phyloP scores from a whole-genome alignment of 352 stramenopile genomes.

The Globisporangium barbulae region DNA sequence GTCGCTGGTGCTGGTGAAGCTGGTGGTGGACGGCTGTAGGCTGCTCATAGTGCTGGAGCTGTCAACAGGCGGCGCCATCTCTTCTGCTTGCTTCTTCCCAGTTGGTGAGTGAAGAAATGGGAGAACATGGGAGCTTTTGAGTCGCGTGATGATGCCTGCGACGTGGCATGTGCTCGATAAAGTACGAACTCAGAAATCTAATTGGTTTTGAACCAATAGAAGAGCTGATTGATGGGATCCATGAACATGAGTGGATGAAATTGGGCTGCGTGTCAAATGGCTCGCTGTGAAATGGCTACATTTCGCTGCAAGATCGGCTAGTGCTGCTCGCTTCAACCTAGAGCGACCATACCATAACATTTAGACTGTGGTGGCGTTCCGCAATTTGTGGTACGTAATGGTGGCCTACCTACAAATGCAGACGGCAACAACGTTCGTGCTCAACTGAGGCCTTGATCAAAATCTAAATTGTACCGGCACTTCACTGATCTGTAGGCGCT shows the following conservation, averaged over 20 bases:
- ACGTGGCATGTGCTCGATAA: neutral
- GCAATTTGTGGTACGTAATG: too few relatives aligned
- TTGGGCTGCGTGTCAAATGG: neutral
- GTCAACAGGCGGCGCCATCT: neutral
- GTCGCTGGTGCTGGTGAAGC: slow-evolving; percentile 12
- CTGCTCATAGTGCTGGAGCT: slow-evolving; percentile 3
- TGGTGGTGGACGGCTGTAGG: neutral
- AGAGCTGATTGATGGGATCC: neutral
- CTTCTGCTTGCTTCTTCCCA: neutral
- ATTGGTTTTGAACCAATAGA: neutral
- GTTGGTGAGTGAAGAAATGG: neutral
- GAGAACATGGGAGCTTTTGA: neutral
- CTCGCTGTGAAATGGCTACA: neutral
- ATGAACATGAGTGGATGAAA: neutral
- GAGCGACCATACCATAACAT: too few relatives aligned
- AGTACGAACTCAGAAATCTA: neutral
- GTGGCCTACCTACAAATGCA: too few relatives aligned
- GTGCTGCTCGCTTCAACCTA: too few relatives aligned
- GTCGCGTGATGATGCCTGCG: neutral
- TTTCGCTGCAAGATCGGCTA: neutral
- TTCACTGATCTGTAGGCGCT: too few relatives aligned
- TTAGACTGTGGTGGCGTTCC: too few relatives aligned
- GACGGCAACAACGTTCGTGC: too few relatives aligned
- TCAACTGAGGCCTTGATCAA: too few relatives aligned
- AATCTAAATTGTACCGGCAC: too few relatives aligned